Evolutionary conservation across 2,329 filamentous ascomycete species (phyloP), one percentile per base, ranked within the genome.

Genomic region (Colletotrichum simmondsii): DNA sequence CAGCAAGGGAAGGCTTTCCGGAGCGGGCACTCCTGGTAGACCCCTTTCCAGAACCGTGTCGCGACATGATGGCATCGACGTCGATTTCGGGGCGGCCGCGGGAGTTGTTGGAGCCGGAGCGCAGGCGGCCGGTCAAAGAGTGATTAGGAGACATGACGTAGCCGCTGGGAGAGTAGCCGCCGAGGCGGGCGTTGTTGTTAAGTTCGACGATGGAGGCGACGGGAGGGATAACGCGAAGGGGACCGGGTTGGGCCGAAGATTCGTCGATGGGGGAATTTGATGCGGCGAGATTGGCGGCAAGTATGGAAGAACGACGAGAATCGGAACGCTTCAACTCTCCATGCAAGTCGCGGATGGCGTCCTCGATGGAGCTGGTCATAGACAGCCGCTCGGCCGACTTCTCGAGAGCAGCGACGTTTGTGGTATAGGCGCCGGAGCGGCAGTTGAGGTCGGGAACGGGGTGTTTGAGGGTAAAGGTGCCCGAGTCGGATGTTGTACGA

Each of bases 371-470:
- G 74, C 92, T 93, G 69, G 91, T 92, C 84, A 90, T 89, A 76
- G 92, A 94, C 81, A 95, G 86, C 75, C 91, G 89, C 82, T 95
- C 93, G 61, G 93, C 93, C 12, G 91, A 92, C 75, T 92, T 91
- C 82, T 96, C 93, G 74, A 95, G 89, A 62, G 92, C 90, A 75
- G 92, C 91, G 74, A 95, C 91, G 83, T 93, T 95, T 79, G 87
- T 88, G 22, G 88, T 83, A 79, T 90, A 91, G 37, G 90, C 90
- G 30, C 89, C 90, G 71, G 91, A 89, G 68, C 91, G 86, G 63
- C 87, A 86, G 79, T 89, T 89, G 61, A 90, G 83, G 78, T 93
- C 91, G 65, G 92, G 91, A 2, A 87, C 87, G 35, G 91, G 91
- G 78, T 92, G 91, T 75, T 85, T 84, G 59, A 91, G 82, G 35